phyloP scores from a whole-genome alignment of 352 stramenopile genomes.

The Peronosclerospora sorghi region DNA sequence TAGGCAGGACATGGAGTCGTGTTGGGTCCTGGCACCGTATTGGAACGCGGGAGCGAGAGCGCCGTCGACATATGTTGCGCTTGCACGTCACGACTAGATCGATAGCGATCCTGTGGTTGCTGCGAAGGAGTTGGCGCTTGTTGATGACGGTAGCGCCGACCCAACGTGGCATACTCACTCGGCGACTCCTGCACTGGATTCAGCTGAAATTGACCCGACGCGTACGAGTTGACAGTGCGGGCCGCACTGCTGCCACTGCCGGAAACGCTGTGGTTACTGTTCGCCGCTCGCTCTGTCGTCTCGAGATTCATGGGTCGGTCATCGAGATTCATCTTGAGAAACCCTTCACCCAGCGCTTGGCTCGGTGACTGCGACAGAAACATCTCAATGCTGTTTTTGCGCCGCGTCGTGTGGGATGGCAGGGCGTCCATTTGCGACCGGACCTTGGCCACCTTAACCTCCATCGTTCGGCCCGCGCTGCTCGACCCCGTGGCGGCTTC shows the following conservation, averaged over 20 bases:
- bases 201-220: slow-evolving; percentile 38
- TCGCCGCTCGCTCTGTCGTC: slow-evolving; percentile 10
- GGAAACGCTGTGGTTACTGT: neutral
- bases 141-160: slow-evolving; percentile 13
- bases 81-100: slow-evolving; percentile 7
- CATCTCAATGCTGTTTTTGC: slow-evolving; percentile 84
- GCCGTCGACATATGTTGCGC: slow-evolving; percentile 19
- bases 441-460: slow-evolving; percentile 13
- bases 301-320: slow-evolving; percentile 42
- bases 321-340: slow-evolving; percentile 62
- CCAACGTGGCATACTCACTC: slow-evolving; percentile 23
- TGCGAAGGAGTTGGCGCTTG: slow-evolving; percentile 8
- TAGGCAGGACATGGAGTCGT: slow-evolving; percentile 18
- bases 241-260: slow-evolving; percentile 1
- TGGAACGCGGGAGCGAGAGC: slow-evolving; percentile 22
- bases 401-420: slow-evolving; percentile 23
- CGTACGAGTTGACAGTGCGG: slow-evolving; percentile 18
- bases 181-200: slow-evolving; percentile 34
- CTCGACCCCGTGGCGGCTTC: too few species aligned
- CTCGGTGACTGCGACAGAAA: slow-evolving; percentile 78
- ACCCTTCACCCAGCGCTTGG: slow-evolving; percentile 64
- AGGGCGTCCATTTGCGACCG: slow-evolving; percentile 18
- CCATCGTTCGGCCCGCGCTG: neutral
- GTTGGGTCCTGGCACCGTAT: slow-evolving; percentile 27
- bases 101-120: slow-evolving; percentile 21